Base-by-base conservation (phyloP, 73 alveolate genomes). In the Blepharisma stoltei region DNA sequence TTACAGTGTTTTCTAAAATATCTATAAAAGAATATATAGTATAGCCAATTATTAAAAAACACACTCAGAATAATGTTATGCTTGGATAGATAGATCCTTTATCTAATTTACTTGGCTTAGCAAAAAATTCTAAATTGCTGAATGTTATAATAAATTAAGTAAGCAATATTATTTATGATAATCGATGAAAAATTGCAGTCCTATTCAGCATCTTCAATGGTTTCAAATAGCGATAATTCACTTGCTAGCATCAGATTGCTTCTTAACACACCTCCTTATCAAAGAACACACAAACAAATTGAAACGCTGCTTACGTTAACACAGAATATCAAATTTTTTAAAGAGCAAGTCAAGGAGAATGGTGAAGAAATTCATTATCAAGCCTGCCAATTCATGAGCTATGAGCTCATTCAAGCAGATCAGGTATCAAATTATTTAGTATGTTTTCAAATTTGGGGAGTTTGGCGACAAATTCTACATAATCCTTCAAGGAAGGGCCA, bases 321-420 rank as follows among this genome's bases (percentile, higher is more conserved):
- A 0, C 27, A 52, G 41, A 60, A 60, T 8, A 25, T 60, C 11
- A 9, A 14, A 20, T 60, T 60, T 60, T 60, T 60, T 47, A 60
- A n/a, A 60, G 73, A 25, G 2, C 73, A n/a, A 60, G 14, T 38
- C 3, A 32, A 32, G 2, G 73, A 60, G 23, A 60, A 25, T 25
- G 18, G 14, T 14, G 73, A 60, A 25, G 18, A 25, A n/a, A 60
- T 60, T 25, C 73, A 60, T 5, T 60, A 18, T 25, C 73, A 60
- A 60, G 14, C 73, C 2, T 60, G 73, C 46, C 73, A 60, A 60
- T 60, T 38, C 14, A 60, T 60, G 73, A 52, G n/a, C 66, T 60
- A 60, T 5, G 73, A 60, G 46, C 46, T 52, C 4, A 52, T 52
- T 52, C 23, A 52, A 14, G 66, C 66, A 0, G 23, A 52, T 52